These are phyloP conservation scores for Populus hybrid DNA, from an alignment of 441 rosid species.

Conservation along the genomic window DNA sequence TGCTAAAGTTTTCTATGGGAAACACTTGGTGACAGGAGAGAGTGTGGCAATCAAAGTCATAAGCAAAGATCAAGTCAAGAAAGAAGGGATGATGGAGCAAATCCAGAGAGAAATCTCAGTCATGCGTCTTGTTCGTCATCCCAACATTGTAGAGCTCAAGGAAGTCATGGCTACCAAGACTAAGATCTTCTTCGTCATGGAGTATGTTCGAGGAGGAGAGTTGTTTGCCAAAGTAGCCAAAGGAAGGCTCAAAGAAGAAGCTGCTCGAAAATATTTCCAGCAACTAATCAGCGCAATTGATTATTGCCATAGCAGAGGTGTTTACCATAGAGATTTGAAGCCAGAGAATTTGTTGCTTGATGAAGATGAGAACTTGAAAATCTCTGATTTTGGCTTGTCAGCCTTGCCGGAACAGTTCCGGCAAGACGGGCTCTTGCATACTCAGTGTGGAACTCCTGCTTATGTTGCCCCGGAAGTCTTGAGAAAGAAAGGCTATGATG, in stretches of 20 bases:
- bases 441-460: conserved; percentile 85
- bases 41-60: conserved; percentile 72
- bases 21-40: conserved; percentile 41
- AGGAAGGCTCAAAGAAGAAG: conserved; percentile 67
- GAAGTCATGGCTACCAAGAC: conserved; percentile 78
- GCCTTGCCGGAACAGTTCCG: conserved; percentile 71
- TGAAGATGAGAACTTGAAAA: conserved; percentile 63
- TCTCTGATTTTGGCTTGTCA: conserved; percentile 81
- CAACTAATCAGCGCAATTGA: conserved; percentile 75
- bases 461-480: conserved; percentile 89
- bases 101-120: conserved; percentile 78
- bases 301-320: conserved; percentile 84
- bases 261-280: conserved; percentile 67
- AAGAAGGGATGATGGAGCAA: conserved; percentile 73
- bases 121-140: conserved; percentile 70
- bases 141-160: conserved; percentile 58
- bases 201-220: conserved; percentile 79
- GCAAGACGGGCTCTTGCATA: conserved; percentile 71
- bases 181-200: conserved; percentile 76
- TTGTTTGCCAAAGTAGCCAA: conserved; percentile 60
- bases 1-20: conserved; percentile 69
- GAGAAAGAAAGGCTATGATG: conserved; percentile 73
- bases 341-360: conserved; percentile 76
- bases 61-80: conserved; percentile 58
- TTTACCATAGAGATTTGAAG: conserved; percentile 76